phyloP scores from a whole-genome alignment of 1,284 basidiomycete species.

The Papiliotrema laurentii region DNA sequence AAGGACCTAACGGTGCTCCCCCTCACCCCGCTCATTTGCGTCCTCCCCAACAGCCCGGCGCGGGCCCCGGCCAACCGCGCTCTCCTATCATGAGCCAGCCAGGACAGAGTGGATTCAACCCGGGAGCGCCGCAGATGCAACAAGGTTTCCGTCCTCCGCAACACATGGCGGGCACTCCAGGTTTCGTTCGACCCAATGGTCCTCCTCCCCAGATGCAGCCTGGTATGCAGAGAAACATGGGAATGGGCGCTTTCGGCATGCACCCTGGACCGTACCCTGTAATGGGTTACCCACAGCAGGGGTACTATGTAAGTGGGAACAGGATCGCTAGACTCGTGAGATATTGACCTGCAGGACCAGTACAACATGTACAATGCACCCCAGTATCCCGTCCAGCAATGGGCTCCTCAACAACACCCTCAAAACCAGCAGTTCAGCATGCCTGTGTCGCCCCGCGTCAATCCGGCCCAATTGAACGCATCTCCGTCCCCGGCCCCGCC shows the following conservation, averaged over 20 bases:
- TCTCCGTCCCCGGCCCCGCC: conserved; percentile 31
- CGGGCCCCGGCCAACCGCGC: conserved; percentile 26
- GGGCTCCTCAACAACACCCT: conserved; percentile 23
- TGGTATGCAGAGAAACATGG: conserved; percentile 4
- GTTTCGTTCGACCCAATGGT: background rate
- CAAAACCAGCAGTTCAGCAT: conserved; percentile 21
- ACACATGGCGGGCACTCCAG: conserved; percentile 10
- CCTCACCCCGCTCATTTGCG: conserved; percentile 21
- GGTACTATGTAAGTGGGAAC: conserved; percentile 40
- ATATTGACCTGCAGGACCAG: background rate
- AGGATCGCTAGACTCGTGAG: background rate
- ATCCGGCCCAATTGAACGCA: conserved; percentile 19
- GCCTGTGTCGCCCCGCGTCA: conserved; percentile 34
- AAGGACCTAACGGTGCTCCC: conserved; percentile 25
- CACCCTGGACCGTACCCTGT: conserved; percentile 28
- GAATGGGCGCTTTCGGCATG: conserved; percentile 25
- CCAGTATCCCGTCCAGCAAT: conserved; percentile 10
- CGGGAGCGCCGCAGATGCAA: conserved; percentile 20
- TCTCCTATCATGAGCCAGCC: conserved; percentile 27
- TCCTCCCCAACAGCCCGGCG: conserved; percentile 16
- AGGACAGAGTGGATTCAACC: conserved; percentile 17
- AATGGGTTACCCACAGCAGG: conserved; percentile 33
- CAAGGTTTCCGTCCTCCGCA: conserved; percentile 28
- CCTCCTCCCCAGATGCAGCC: conserved; percentile 15
- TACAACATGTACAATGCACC: conserved; percentile 3